Percentiles rank a stretch among this genome's conserved stretches.
These are phyloP conservation scores for Amanita molliuscula DNA, from an alignment of 768 basidiomycete genomes.

Conservation along the genomic window DNA sequence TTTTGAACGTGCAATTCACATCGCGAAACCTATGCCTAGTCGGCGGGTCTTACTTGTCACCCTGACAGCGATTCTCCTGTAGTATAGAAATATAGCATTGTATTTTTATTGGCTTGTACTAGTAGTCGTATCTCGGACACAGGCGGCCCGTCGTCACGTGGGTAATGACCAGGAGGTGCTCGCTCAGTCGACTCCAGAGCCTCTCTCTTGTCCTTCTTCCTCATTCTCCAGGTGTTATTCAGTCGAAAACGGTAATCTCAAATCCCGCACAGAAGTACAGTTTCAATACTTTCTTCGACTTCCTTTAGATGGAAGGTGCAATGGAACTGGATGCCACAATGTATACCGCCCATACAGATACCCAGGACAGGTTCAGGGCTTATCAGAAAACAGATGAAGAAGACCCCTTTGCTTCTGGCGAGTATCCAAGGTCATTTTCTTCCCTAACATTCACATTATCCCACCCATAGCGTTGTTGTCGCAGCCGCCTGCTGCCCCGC, in stretches of 20 bases:
- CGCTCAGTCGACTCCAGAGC: neutral
- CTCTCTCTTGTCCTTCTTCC: neutral
- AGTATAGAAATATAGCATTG: slow-evolving; percentile 1
- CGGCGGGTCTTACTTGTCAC: slow-evolving; percentile 62
- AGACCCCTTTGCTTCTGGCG: neutral
- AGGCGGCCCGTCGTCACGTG: neutral
- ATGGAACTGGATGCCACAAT: slow-evolving; percentile 35
- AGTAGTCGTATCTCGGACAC: neutral
- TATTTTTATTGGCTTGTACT: slow-evolving; percentile 1
- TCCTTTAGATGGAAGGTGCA: slow-evolving; percentile 24
- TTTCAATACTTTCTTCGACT: neutral
- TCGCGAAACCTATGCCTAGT: slow-evolving; percentile 89
- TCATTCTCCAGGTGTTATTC: neutral
- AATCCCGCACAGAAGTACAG: neutral
- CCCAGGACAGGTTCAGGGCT: slow-evolving; percentile 4
- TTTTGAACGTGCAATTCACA: slow-evolving; percentile 89
- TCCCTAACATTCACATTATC: neutral
- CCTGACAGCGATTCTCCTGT: slow-evolving; percentile 28
- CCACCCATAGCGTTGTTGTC: neutral
- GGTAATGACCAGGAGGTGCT: neutral
- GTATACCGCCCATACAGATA: slow-evolving; percentile 4
- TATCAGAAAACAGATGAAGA: neutral
- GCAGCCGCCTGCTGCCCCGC: slow-evolving; percentile 15
- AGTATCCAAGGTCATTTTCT: neutral
- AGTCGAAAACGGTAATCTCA: neutral